phyloP scores from a whole-genome alignment of 2,329 filamentous ascomycete genomes.

The Fusarium zealandicum region DNA sequence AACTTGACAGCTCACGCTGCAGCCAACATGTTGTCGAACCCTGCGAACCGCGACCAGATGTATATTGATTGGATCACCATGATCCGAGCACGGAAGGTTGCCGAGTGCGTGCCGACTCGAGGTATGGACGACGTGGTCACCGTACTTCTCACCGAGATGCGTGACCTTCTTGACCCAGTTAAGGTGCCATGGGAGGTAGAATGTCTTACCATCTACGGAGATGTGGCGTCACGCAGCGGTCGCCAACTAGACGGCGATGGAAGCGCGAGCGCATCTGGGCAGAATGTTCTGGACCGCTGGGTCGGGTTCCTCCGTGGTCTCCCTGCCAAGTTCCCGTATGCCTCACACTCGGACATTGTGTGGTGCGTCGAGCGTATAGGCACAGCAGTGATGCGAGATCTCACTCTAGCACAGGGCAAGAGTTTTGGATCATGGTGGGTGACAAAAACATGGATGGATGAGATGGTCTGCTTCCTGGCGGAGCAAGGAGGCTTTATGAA shows the following conservation, averaged over 20 bases:
- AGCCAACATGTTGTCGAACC: conserved; percentile 88
- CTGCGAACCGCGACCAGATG: conserved; percentile 92
- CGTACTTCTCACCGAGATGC: conserved; percentile 70
- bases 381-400: conserved; percentile 79
- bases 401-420: conserved; percentile 78
- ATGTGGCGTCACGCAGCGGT: conserved; percentile 58
- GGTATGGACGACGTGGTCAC: conserved; percentile 73
- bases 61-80: conserved; percentile 86
- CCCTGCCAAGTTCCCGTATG: conserved; percentile 75
- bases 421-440: conserved; percentile 95
- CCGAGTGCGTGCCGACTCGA: conserved; percentile 67
- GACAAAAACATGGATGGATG: conserved; percentile 93
- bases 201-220: conserved; percentile 66
- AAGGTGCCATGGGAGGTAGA: conserved; percentile 71
- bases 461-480: conserved; percentile 90
- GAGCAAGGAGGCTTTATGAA: conserved; percentile 89
- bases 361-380: conserved; percentile 79
- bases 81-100: conserved; percentile 68
- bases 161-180: conserved; percentile 73
- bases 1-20: conserved; percentile 94
- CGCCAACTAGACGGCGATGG: conserved; percentile 45
- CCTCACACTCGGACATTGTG: conserved; percentile 74
- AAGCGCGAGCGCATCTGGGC: conserved; percentile 49
- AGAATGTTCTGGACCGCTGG: conserved; percentile 81
- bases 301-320: conserved; percentile 74